phyloP scores from a whole-genome alignment of 2,329 filamentous ascomycete genomes.

The Lizonia empirigonia region DNA sequence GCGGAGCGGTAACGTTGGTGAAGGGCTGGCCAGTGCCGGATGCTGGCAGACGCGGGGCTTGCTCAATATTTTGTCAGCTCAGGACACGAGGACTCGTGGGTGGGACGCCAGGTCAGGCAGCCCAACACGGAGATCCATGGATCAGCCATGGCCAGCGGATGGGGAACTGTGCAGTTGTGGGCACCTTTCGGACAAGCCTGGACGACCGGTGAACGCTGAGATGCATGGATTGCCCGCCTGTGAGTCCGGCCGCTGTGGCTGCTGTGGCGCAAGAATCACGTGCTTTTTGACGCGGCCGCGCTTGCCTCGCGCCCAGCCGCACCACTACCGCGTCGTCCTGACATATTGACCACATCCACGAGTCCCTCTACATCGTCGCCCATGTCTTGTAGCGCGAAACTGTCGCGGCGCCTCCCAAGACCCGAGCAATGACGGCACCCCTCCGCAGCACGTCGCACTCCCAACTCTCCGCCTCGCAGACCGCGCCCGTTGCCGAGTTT shows the following conservation, averaged over 20 bases:
- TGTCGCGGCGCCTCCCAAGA: background rate
- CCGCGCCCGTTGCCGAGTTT: conserved; percentile 79
- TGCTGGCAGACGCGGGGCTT: conserved; percentile 5
- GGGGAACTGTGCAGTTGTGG: background rate
- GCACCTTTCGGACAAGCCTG: background rate
- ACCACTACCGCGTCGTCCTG: background rate
- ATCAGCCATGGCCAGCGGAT: conserved; percentile 5
- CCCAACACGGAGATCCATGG: conserved; percentile 1
- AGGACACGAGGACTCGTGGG: conserved; percentile 8
- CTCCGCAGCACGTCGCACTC: conserved; percentile 32
- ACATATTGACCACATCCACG: background rate
- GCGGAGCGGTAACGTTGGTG: conserved; percentile 25
- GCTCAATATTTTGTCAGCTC: conserved; percentile 8
- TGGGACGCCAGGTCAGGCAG: conserved; percentile 6
- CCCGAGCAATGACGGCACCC: conserved; percentile 34
- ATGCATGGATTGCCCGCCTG: background rate
- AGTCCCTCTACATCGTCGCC: background rate
- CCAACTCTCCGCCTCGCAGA: conserved; percentile 59
- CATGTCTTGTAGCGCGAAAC: background rate
- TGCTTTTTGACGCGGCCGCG: conserved; percentile 8
- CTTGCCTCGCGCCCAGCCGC: background rate
- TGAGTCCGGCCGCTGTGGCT: background rate
- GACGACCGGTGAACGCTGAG: background rate
- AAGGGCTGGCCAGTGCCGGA: conserved; percentile 13
- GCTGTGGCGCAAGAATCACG: background rate